Evolutionary conservation across 495 filamentous ascomycete genomes (phyloP).

Genomic region (Lasiosphaeris hirsuta): DNA sequence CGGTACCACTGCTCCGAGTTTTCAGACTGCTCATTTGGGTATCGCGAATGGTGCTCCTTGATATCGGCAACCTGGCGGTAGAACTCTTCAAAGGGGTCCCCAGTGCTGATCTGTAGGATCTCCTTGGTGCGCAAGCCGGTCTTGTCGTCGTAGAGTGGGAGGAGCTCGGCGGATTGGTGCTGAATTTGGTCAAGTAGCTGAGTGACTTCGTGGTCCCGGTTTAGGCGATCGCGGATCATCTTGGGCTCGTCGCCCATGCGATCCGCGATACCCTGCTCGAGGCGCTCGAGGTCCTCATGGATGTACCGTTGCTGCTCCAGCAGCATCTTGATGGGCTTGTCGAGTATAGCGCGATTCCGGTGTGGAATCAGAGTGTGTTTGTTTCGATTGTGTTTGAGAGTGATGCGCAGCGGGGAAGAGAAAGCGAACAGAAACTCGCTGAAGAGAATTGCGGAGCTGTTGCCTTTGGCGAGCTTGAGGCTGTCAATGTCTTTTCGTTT

Average conservation of each 20-base stretch:
- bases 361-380: not conserved
- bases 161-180: constrained; percentile 72
- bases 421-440: no score
- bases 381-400: not conserved
- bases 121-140: constrained; percentile 70
- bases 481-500: no score
- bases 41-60: constrained; percentile 82
- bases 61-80: constrained; percentile 78
- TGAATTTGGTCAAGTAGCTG: constrained; percentile 83
- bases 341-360: not conserved
- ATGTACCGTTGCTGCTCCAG: constrained; percentile 89
- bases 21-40: constrained; percentile 92
- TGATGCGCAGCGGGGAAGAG: no score
- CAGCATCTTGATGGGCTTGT: constrained; percentile 55
- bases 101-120: constrained; percentile 76
- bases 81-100: constrained; percentile 89
- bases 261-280: constrained; percentile 91
- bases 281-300: constrained; percentile 90
- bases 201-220: constrained; percentile 87
- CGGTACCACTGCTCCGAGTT: constrained; percentile 92
- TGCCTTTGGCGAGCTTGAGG: no score
- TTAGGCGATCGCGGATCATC: constrained; percentile 80
- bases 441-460: no score
- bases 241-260: constrained; percentile 82
- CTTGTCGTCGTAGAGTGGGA: constrained; percentile 81